phyloP scores from a whole-genome alignment of 345 rosid genomes.

The Garcia nutans region DNA sequence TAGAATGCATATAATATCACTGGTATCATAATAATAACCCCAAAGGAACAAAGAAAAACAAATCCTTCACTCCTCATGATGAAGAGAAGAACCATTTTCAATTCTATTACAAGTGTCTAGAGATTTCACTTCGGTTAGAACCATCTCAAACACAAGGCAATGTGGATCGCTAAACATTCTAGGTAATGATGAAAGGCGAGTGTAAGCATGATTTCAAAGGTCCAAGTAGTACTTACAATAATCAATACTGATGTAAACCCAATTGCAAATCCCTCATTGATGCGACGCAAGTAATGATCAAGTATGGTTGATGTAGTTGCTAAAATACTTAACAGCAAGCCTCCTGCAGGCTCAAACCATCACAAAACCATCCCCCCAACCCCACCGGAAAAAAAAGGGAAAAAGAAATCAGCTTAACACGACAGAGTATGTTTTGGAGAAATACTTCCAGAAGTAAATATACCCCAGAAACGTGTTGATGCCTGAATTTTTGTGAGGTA shows the following conservation, averaged over 20 bases:
- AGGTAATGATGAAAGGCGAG: neutral
- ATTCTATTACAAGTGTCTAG: neutral
- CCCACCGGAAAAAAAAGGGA: constrained; percentile 2
- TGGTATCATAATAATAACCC: neutral
- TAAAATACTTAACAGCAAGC: constrained; percentile 70
- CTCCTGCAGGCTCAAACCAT: constrained; percentile 48
- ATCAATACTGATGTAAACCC: constrained; percentile 90
- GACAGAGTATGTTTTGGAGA: neutral
- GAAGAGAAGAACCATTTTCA: neutral
- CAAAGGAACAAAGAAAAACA: neutral
- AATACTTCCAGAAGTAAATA: constrained; percentile 7
- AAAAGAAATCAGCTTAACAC: constrained; percentile 7
- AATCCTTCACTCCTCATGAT: neutral
- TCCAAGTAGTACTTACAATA: constrained; percentile 50
- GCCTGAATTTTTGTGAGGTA: constrained; percentile 83
- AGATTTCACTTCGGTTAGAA: neutral
- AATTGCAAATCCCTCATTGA: constrained; percentile 78
- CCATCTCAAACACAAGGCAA: neutral
- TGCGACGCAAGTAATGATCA: constrained; percentile 72
- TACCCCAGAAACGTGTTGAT: constrained; percentile 99
- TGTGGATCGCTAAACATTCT: neutral
- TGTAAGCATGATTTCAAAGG: constrained; percentile 3
- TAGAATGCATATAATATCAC: too few species aligned
- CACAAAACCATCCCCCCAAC: neutral
- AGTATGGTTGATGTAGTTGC: constrained; percentile 85